phyloP scores from a whole-genome alignment of 2,329 filamentous ascomycete species.

The Lachnellula subtilissima region DNA sequence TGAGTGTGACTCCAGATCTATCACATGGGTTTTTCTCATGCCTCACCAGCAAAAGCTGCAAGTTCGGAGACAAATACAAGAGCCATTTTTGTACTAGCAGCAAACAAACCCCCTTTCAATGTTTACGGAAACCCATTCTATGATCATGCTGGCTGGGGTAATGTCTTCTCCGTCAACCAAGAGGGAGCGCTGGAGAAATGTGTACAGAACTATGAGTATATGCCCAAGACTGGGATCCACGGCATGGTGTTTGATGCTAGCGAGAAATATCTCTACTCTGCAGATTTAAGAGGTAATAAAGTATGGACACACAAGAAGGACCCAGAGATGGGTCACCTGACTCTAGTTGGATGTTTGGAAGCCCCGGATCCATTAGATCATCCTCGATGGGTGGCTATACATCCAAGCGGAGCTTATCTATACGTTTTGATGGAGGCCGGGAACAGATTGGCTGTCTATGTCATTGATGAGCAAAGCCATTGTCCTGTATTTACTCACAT shows the following conservation, averaged over 20 bases:
- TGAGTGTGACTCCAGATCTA: constrained; percentile 38
- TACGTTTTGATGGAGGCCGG: constrained; percentile 90
- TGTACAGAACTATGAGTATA: constrained; percentile 70
- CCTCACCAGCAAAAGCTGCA: constrained; percentile 52
- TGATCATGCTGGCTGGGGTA: constrained; percentile 74
- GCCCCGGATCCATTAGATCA: constrained; percentile 70
- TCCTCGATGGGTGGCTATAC: constrained; percentile 83
- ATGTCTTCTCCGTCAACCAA: constrained; percentile 62
- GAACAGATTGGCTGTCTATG: constrained; percentile 76
- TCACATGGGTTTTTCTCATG: constrained; percentile 8
- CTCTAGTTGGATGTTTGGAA: constrained; percentile 66
- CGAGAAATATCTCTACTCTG: constrained; percentile 73
- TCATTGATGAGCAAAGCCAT: constrained; percentile 68
- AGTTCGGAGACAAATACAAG: constrained; percentile 72
- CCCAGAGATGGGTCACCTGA: constrained; percentile 53
- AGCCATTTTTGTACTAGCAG: constrained; percentile 83
- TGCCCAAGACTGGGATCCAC: constrained; percentile 67
- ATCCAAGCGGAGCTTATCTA: constrained; percentile 70
- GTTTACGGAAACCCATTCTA: constrained; percentile 93
- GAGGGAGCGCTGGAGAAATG: constrained; percentile 56
- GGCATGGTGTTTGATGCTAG: constrained; percentile 76
- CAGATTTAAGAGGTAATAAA: constrained; percentile 72
- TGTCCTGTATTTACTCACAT: constrained; percentile 75
- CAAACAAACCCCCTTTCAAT: constrained; percentile 69
- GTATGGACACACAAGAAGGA: constrained; percentile 81